Conservation (phyloP, 1,284 basidiomycete species). For the Cutaneotrichosporon cyanovorans region DNA sequence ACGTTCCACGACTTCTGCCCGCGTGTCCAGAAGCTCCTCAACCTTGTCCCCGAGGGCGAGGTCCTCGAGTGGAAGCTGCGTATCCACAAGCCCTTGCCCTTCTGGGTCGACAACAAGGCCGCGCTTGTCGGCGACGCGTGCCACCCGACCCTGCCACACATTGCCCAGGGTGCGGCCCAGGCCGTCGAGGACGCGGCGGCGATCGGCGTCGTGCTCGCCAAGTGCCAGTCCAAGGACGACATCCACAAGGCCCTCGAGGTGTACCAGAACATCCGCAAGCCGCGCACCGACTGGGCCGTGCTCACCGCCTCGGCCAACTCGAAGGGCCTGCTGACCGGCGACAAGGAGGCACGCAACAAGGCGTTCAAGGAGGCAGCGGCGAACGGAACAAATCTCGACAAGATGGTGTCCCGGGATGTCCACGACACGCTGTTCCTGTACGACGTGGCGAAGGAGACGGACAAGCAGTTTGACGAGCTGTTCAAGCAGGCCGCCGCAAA, state of each 20-base stretch:
- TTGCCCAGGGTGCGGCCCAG: conserved; percentile 44
- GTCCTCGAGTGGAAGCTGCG: conserved; percentile 45
- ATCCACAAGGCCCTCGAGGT: conserved; percentile 33
- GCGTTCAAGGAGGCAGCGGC: conserved; percentile 22
- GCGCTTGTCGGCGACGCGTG: conserved; percentile 36
- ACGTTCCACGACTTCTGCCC: conserved; percentile 42
- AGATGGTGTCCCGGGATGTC: conserved; percentile 37
- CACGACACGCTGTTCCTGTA: conserved; percentile 26
- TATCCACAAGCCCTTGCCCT: conserved; percentile 36
- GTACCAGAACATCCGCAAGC: conserved; percentile 43
- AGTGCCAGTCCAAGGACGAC: conserved; percentile 35
- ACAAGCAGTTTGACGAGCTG: conserved; percentile 18
- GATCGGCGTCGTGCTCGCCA: conserved; percentile 39
- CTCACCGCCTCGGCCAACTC: conserved; percentile 39
- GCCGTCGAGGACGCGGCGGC: conserved; percentile 44
- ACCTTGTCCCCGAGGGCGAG: conserved; percentile 38
- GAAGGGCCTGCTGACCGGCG: conserved; percentile 35
- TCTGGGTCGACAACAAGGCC: conserved; percentile 37
- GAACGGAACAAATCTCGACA: conserved; percentile 45
- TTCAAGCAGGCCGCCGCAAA: too few species aligned
- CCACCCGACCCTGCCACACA: conserved; percentile 39
- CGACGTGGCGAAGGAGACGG: conserved; percentile 25
- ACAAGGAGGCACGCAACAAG: conserved; percentile 25
- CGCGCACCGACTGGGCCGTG: conserved; percentile 42
- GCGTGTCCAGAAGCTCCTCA: conserved; percentile 41